Evolutionary conservation across 306 rosid genomes (phyloP).

Genomic region (Spatholobus suberectus): DNA sequence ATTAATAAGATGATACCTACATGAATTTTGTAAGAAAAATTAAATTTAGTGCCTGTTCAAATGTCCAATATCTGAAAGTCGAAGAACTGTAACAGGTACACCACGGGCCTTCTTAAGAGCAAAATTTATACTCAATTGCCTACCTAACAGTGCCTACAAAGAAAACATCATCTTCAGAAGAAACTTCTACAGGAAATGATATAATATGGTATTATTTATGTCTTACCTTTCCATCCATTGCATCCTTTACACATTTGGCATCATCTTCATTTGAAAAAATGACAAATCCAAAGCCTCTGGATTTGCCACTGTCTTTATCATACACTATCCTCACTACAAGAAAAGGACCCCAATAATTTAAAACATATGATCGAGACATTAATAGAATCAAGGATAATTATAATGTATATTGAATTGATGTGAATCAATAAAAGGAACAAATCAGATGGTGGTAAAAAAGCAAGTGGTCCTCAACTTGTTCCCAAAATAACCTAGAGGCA

Average conservation of each 20-base stretch:
- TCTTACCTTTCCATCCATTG: conserved; percentile 90
- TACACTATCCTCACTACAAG: conserved; percentile 69
- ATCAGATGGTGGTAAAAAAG: too few species aligned
- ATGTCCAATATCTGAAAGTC: conserved; percentile 50
- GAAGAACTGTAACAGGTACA: conserved; percentile 75
- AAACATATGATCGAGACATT: neutral
- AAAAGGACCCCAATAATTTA: neutral
- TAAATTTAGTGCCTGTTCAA: conserved; percentile 21
- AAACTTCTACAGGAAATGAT: neutral
- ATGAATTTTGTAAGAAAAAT: neutral
- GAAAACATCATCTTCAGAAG: conserved; percentile 30
- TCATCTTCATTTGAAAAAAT: conserved; percentile 64
- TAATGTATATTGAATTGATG: too few species aligned
- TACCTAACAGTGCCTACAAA: conserved; percentile 78
- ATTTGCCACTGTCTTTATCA: conserved; percentile 82
- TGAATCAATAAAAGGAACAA: too few species aligned
- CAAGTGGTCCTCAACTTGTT: too few species aligned
- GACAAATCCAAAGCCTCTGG: conserved; percentile 92
- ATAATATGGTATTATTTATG: neutral
- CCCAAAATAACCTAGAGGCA: too few species aligned
- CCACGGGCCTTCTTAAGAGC: conserved; percentile 80
- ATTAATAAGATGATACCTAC: neutral
- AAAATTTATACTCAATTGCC: conserved; percentile 76
- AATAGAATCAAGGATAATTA: conserved; percentile 1
- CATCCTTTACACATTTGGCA: conserved; percentile 76